A percentile compares a stretch with the other conserved stretches of the same genome.
Conservation (phyloP, 208 protist species). For the Herpetomonas muscarum region DNA sequence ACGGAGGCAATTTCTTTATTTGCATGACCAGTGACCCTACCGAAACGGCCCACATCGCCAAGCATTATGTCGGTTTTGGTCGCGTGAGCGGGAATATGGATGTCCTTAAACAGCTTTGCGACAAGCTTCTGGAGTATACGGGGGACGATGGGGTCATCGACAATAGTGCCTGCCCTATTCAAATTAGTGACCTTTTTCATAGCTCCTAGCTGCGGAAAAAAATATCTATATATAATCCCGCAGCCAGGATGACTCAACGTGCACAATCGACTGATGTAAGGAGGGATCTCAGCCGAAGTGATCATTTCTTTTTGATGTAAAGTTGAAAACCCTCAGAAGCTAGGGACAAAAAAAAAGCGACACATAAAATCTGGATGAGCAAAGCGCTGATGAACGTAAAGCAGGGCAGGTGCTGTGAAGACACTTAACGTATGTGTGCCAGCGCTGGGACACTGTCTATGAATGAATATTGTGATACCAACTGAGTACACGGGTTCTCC, state of each 20-base stretch:
- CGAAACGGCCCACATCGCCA: constrained; percentile 68
- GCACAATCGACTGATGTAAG: not conserved
- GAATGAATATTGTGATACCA: no score
- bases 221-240: not conserved
- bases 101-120: constrained; percentile 25
- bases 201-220: constrained; percentile 6
- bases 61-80: constrained; percentile 67
- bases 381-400: not conserved
- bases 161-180: constrained; percentile 14
- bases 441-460: no score
- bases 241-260: no score
- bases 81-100: constrained; percentile 58
- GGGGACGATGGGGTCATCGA: constrained; percentile 47
- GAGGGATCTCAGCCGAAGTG: not conserved
- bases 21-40: constrained; percentile 58
- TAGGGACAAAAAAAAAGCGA: constrained; percentile 5
- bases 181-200: constrained; percentile 26
- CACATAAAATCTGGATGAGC: not conserved
- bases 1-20: constrained; percentile 79
- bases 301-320: not conserved
- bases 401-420: no score
- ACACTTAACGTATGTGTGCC: no score
- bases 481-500: no score
- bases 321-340: no score
- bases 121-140: constrained; percentile 36